These are phyloP conservation scores for Fusarium brachygibbosum DNA, from an alignment of 2,329 filamentous ascomycete species.

Conservation along the genomic window DNA sequence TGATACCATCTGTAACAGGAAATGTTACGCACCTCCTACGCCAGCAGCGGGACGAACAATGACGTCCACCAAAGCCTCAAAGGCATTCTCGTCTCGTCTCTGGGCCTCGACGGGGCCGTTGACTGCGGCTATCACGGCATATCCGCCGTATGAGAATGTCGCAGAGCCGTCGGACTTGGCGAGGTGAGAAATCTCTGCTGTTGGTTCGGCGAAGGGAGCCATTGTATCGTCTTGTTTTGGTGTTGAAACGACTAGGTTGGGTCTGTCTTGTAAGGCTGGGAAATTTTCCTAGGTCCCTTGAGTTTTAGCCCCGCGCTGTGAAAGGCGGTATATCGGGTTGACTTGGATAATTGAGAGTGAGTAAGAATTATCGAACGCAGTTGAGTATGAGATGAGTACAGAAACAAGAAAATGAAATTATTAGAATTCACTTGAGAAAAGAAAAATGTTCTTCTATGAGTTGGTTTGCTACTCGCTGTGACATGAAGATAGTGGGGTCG, in stretches of 20 bases:
- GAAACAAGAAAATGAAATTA: background rate
- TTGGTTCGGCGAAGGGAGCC: slow-evolving; percentile 62
- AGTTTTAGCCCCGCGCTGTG: slow-evolving; percentile 23
- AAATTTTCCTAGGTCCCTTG: slow-evolving; percentile 34
- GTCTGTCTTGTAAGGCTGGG: slow-evolving; percentile 20
- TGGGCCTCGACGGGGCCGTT: slow-evolving; percentile 94
- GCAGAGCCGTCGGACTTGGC: slow-evolving; percentile 84
- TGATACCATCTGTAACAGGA: slow-evolving; percentile 5
- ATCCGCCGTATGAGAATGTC: slow-evolving; percentile 80
- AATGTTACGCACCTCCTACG: slow-evolving; percentile 74
- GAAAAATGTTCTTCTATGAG: slow-evolving; percentile 15
- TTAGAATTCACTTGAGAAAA: background rate
- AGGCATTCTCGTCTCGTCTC: slow-evolving; percentile 89
- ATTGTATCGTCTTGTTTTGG: slow-evolving; percentile 53
- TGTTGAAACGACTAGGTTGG: slow-evolving; percentile 21
- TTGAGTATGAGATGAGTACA: background rate
- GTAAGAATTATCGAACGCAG: background rate
- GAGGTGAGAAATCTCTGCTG: slow-evolving; percentile 69
- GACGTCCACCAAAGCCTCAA: slow-evolving; percentile 91
- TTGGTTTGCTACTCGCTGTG: slow-evolving; percentile 13
- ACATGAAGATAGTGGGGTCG: slow-evolving; percentile 23
- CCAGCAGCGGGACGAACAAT: slow-evolving; percentile 88
- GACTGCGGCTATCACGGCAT: slow-evolving; percentile 85
- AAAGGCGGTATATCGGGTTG: background rate
- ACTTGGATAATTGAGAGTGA: background rate